phyloP scores from a whole-genome alignment of 2,329 filamentous ascomycete genomes.

The Mycocentrospora acerina region DNA sequence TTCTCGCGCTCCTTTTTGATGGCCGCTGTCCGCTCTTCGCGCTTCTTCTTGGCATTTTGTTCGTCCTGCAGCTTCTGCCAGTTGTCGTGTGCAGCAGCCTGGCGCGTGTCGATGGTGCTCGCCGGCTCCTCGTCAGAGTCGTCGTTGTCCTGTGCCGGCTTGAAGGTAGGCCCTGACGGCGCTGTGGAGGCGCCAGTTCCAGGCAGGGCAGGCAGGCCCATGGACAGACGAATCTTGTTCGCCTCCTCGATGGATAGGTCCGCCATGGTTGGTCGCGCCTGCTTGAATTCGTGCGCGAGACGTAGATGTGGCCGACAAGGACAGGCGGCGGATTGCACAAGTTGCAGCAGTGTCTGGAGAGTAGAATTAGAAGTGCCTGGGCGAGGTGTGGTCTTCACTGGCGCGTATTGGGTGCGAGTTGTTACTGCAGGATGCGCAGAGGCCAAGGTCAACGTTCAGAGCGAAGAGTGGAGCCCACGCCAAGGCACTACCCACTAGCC shows the following conservation, averaged over 20 bases:
- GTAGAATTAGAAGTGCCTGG: too few species aligned
- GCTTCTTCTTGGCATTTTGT: constrained; percentile 68
- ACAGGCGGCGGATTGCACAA: constrained; percentile 1
- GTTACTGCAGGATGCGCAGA: background rate
- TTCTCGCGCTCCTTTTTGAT: constrained; percentile 86
- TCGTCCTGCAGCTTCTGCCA: constrained; percentile 72
- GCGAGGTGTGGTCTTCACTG: too few species aligned
- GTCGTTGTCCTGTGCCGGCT: constrained; percentile 49
- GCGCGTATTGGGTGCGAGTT: too few species aligned
- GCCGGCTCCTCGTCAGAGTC: constrained; percentile 67
- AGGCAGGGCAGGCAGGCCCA: constrained; percentile 87
- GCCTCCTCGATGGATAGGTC: constrained; percentile 74
- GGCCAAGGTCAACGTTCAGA: too few species aligned
- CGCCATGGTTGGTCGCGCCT: constrained; percentile 18
- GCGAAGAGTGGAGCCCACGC: constrained; percentile 1
- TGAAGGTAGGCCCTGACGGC: constrained; percentile 60
- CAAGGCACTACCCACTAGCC: constrained; percentile 24
- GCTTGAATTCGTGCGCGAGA: too few species aligned
- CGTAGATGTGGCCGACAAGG: constrained; percentile 2
- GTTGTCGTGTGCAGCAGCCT: constrained; percentile 73
- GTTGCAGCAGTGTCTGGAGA: background rate
- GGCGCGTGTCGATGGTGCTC: constrained; percentile 81
- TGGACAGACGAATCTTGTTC: constrained; percentile 84
- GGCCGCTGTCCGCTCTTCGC: constrained; percentile 77
- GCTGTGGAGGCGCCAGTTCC: constrained; percentile 66